A percentile compares a stretch with the other conserved stretches of the same genome.
Conservation (phyloP, 73 alveolate species). For the Paramecium biaurelia region DNA sequence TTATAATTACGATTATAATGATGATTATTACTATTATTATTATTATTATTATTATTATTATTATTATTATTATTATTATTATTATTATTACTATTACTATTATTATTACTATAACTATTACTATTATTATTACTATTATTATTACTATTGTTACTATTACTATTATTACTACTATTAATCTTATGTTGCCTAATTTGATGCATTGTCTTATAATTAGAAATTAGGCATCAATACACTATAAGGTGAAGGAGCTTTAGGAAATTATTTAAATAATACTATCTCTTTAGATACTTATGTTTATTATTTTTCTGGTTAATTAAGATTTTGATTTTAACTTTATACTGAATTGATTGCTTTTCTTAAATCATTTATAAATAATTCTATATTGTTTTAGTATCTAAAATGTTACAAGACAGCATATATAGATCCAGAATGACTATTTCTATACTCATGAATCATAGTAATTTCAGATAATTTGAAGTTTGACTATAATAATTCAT, state of each 20-base stretch:
- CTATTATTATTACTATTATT: too few relatives aligned
- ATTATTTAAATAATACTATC: neutral
- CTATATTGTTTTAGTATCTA: neutral
- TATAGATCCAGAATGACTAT: neutral
- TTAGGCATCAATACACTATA: neutral
- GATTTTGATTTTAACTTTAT: neutral
- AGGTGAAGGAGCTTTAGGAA: neutral
- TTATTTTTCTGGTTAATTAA: neutral
- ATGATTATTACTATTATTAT: neutral
- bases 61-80: neutral
- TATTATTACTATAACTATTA: too few relatives aligned
- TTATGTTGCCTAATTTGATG: neutral
- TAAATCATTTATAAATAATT: neutral
- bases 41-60: neutral
- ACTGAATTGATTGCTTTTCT: neutral
- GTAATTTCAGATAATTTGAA: neutral
- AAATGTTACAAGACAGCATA: neutral
- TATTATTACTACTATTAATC: too few relatives aligned
- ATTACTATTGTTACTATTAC: too few relatives aligned
- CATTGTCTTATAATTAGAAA: neutral
- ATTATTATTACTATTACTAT: neutral
- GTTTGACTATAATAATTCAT: neutral
- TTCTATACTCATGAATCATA: slow-evolving; percentile 5
- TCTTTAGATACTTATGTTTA: neutral
- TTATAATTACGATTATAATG: neutral